These are phyloP conservation scores for Symbiodinium natans DNA, from an alignment of 73 alveolate species.

Conservation along the genomic window DNA sequence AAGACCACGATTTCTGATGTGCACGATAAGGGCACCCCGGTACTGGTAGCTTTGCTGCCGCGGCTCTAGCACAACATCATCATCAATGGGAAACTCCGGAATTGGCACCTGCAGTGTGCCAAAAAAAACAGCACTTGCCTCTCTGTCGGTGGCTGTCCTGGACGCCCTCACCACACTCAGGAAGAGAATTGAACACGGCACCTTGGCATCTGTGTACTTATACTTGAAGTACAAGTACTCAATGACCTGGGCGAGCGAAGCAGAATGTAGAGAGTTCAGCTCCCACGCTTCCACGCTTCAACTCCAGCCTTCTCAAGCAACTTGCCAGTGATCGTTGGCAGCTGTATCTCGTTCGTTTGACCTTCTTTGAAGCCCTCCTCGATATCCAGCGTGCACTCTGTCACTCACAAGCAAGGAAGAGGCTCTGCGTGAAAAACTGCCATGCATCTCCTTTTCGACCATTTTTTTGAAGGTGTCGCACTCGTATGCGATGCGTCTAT, in stretches of 20 bases:
- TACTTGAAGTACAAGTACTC: slow-evolving; percentile 92
- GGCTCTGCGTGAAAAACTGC: neutral
- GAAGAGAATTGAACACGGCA: neutral
- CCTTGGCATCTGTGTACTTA: slow-evolving; percentile 93
- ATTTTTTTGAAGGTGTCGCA: slow-evolving; percentile 91
- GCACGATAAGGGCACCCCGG: too few species aligned
- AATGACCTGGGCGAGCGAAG: slow-evolving; percentile 23
- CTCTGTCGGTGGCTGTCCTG: too few species aligned
- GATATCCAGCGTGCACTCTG: neutral
- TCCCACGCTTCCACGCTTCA: neutral
- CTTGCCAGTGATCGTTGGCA: slow-evolving; percentile 91
- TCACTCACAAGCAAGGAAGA: neutral
- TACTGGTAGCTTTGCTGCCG: too few species aligned
- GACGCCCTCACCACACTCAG: neutral
- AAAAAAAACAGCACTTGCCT: too few species aligned
- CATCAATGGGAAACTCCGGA: slow-evolving; percentile 92
- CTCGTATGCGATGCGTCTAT: slow-evolving; percentile 86
- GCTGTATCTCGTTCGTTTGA: slow-evolving; percentile 71
- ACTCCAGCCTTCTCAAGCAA: slow-evolving; percentile 60
- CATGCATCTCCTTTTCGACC: slow-evolving; percentile 47
- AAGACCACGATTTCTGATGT: too few species aligned
- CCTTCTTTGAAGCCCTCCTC: slow-evolving; percentile 94
- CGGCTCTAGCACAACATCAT: slow-evolving; percentile 62
- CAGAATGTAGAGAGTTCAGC: neutral
- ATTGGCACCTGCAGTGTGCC: slow-evolving; percentile 42